Evolutionary conservation across 2,329 filamentous ascomycete genomes (phyloP).

Genomic region (Chlorencoelia australis): DNA sequence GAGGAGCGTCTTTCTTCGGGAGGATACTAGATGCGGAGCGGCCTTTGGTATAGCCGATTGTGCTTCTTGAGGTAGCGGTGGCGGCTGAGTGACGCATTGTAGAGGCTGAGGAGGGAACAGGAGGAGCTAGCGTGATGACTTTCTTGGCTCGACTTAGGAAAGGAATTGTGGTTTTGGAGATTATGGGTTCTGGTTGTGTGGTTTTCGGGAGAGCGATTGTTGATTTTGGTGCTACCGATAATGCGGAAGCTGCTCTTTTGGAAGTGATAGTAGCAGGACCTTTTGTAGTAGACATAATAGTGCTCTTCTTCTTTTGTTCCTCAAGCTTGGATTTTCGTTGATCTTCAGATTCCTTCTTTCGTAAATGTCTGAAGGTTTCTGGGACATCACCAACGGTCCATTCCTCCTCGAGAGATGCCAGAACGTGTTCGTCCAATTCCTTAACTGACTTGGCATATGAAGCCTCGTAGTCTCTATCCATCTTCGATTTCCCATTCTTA

Average conservation of each 20-base stretch:
- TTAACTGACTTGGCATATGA: constrained; percentile 32
- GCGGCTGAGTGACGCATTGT: constrained; percentile 49
- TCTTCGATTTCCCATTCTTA: constrained; percentile 53
- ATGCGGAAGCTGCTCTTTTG: constrained; percentile 42
- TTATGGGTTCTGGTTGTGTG: constrained; percentile 26
- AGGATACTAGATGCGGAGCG: constrained; percentile 40
- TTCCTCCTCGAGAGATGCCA: constrained; percentile 52
- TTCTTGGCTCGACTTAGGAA: constrained; percentile 17
- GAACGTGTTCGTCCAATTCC: constrained; percentile 56
- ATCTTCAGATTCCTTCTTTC: constrained; percentile 20
- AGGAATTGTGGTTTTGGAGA: constrained; percentile 25
- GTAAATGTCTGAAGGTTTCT: constrained; percentile 31
- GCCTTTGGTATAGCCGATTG: constrained; percentile 77
- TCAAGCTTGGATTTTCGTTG: constrained; percentile 9
- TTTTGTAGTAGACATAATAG: constrained; percentile 15
- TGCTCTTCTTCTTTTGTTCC: constrained; percentile 16
- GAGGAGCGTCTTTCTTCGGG: constrained; percentile 10
- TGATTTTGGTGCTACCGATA: constrained; percentile 34
- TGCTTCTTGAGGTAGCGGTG: constrained; percentile 63
- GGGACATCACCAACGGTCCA: constrained; percentile 50
- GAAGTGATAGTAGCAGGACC: constrained; percentile 44
- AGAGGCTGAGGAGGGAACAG: constrained; percentile 35
- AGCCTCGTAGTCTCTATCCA: constrained; percentile 50
- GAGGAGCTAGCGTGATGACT: constrained; percentile 34
- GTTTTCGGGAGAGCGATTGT: constrained; percentile 21